A percentile compares a stretch with the other conserved stretches of the same genome.
phyloP scores from a whole-genome alignment of 371 early-diverging fungal genomes.

The Haplosporangium sp. region DNA sequence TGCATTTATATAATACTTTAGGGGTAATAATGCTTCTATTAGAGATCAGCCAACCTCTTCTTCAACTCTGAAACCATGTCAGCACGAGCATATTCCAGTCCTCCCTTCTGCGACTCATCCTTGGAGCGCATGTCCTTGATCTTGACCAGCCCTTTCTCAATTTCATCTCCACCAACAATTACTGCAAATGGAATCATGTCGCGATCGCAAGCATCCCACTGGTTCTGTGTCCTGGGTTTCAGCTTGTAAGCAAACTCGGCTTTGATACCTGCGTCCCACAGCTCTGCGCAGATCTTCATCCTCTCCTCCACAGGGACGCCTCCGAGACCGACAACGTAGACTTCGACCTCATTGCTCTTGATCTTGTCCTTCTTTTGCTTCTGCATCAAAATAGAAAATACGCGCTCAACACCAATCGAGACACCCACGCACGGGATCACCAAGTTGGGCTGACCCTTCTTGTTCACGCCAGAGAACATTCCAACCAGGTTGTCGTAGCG shows the following conservation, averaged over 20 bases:
- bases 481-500: slow-evolving; percentile 99
- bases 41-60: slow-evolving; percentile 56
- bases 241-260: slow-evolving; percentile 94
- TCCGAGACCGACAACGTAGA: slow-evolving; percentile 90
- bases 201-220: slow-evolving; percentile 85
- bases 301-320: slow-evolving; percentile 94
- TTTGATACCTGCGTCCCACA: slow-evolving; percentile 92
- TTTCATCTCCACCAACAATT: slow-evolving; percentile 89
- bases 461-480: slow-evolving; percentile 84
- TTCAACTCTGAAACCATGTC: slow-evolving; percentile 78
- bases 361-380: slow-evolving; percentile 68
- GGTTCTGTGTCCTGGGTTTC: slow-evolving; percentile 86
- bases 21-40: neutral
- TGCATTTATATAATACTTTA: too few relatives aligned
- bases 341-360: slow-evolving; percentile 87
- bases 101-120: slow-evolving; percentile 69
- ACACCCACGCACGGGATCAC: slow-evolving; percentile 98
- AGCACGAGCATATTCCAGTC: slow-evolving; percentile 65
- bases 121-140: slow-evolving; percentile 88
- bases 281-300: slow-evolving; percentile 84
- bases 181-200: slow-evolving; percentile 91
- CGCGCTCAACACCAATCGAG: slow-evolving; percentile 97
- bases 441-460: slow-evolving; percentile 72
- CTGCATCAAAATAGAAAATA: slow-evolving; percentile 89
- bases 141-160: slow-evolving; percentile 80